Base-by-base conservation (phyloP, 2,329 filamentous ascomycete genomes). In the Nakataea oryzae region DNA sequence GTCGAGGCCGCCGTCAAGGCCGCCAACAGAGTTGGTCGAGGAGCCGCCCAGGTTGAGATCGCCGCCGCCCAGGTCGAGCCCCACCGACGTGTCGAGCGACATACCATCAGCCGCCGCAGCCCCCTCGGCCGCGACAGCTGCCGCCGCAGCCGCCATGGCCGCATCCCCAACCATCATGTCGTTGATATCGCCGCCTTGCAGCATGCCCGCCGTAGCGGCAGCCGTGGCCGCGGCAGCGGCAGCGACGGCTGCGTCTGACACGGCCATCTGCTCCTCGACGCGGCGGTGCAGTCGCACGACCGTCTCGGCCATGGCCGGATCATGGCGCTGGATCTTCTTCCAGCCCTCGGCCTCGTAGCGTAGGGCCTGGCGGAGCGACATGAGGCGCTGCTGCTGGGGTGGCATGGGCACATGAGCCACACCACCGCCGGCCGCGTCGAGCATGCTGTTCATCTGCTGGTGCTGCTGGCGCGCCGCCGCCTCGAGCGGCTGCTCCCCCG, bases 231-330 rank as follows among this genome's bases (percentile, higher is more conserved):
- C 61, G n/a, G 61, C 58, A 13, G 60, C 54, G 12, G 57, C 61
- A 41, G 27, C 63, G 8, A 61, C 60, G 17, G 57, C 63, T 24
- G 66, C 63, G 28, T 62, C 63, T 29, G 65, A 65, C 27, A 63
- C 60, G 41, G 76, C 75, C 76, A 89, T 80, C 69, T 88, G 86
- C n/a, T 81, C 79, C 72, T 90, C 86, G 13, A 90, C 86, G 2
- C 80, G 78, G 29, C 86, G 78, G 69, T 87, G 78, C 9, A 89
- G 78, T 9, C 86, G 83, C 12, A 88, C 82, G 17, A 86, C 74
- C 11, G 81, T 81, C 71, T 89, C 86, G 1, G 86, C 85, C 57
- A 83, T 74, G 24, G 76, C 73, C 1, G 78, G 75, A 63, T 88
- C 85, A 34, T 34, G 55, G 67, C 81, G 80, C 50, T 86, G 80